phyloP scores from a whole-genome alignment of 306 rosid genomes.

The Quercus mongolica region DNA sequence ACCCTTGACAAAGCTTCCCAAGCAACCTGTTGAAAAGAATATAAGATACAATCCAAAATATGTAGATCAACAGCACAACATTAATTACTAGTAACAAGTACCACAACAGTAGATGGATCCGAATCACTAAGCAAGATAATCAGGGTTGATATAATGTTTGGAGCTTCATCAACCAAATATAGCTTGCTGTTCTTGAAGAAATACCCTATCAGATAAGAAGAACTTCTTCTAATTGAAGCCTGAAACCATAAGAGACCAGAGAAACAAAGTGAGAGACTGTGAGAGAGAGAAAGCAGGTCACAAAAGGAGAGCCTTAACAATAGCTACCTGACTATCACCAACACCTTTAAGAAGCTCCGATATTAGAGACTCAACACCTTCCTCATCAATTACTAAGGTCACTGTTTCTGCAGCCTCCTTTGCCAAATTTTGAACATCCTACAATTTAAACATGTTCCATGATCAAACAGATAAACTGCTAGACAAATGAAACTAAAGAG shows the following conservation, averaged over 20 bases:
- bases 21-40: slow-evolving; percentile 50
- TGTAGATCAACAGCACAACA: slow-evolving; percentile 14
- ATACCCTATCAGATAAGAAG: slow-evolving; percentile 82
- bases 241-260: slow-evolving; percentile 36
- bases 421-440: slow-evolving; percentile 84
- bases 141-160: slow-evolving; percentile 83
- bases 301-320: slow-evolving; percentile 2
- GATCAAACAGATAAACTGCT: not conserved
- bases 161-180: slow-evolving; percentile 91
- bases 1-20: slow-evolving; percentile 96
- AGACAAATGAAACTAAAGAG: not conserved
- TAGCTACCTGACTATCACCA: slow-evolving; percentile 70
- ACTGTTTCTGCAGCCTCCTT: slow-evolving; percentile 93
- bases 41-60: slow-evolving; percentile 11
- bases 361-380: slow-evolving; percentile 80
- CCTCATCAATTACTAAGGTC: slow-evolving; percentile 81
- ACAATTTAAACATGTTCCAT: slow-evolving; percentile 29
- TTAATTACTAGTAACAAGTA: slow-evolving; percentile 33
- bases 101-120: slow-evolving; percentile 76
- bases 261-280: slow-evolving; percentile 1
- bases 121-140: slow-evolving; percentile 84
- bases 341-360: slow-evolving; percentile 83
- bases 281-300: not conserved
- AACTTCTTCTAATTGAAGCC: slow-evolving; percentile 77
- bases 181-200: slow-evolving; percentile 89